Percentiles rank a stretch among this genome's conserved stretches.
Conservation (phyloP, 176 grass and related monocot genomes). For the Musa schizocarpa region DNA sequence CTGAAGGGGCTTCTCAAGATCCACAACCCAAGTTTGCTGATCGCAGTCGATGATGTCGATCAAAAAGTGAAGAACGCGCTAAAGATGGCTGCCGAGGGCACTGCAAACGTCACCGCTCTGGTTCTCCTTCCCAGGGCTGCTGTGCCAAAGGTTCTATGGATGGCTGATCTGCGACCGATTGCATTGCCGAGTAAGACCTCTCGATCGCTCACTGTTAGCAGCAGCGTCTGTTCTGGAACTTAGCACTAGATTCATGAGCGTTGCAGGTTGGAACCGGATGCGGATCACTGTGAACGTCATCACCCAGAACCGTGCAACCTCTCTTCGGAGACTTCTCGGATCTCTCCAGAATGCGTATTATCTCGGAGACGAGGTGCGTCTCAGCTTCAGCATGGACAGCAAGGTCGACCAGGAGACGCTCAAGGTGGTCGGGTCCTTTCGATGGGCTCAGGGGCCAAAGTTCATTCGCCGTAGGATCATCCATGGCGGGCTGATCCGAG, state of each 20-base stretch:
- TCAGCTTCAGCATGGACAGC: conserved; percentile 99
- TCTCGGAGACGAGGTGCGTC: conserved; percentile 67
- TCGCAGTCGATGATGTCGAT: conserved; percentile 40
- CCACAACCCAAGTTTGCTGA: conserved; percentile 73
- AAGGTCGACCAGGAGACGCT: conserved; percentile 71
- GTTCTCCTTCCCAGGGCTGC: conserved; percentile 52
- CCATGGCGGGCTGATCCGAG: conserved; percentile 42
- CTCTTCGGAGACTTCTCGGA: conserved; percentile 45
- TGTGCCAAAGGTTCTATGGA: conserved; percentile 83
- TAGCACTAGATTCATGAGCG: not conserved
- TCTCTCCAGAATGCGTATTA: conserved; percentile 66
- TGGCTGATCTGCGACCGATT: conserved; percentile 55
- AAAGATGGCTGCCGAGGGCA: conserved; percentile 47
- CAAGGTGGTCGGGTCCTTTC: conserved; percentile 38
- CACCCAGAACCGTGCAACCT: conserved; percentile 64
- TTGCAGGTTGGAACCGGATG: conserved; percentile 85
- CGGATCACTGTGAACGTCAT: conserved; percentile 91
- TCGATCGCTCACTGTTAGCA: no score
- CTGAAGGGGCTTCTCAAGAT: conserved; percentile 67
- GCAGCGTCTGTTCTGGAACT: not conserved
- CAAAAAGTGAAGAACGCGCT: conserved; percentile 24
- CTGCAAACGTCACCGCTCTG: conserved; percentile 46
- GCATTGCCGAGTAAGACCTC: conserved; percentile 44
- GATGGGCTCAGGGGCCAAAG: conserved; percentile 73
- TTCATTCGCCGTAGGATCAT: conserved; percentile 74